Evolutionary conservation across 2,329 filamentous ascomycete genomes (phyloP).

Genomic region (Corinectria fuckeliana): DNA sequence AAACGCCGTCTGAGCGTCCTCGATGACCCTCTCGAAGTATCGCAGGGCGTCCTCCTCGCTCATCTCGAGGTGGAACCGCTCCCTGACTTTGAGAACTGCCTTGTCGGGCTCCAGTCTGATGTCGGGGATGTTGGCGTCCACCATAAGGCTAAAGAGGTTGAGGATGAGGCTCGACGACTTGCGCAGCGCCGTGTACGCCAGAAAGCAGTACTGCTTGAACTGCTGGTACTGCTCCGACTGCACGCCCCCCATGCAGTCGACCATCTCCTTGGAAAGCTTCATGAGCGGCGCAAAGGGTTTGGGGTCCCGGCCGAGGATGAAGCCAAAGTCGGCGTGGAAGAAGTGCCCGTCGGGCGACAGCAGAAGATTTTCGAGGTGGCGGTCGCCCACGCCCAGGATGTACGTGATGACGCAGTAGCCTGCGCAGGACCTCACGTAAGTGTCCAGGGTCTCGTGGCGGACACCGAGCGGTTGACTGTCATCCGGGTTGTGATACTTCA

Average conservation of each 20-base stretch:
- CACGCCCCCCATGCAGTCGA: constrained; percentile 94
- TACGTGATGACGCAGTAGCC: constrained; percentile 99
- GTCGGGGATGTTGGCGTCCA: constrained; percentile 95
- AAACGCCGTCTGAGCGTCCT: constrained; percentile 87
- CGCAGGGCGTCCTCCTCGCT: constrained; percentile 90
- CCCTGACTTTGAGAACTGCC: constrained; percentile 92
- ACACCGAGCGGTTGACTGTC: constrained; percentile 81
- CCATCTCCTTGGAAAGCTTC: constrained; percentile 98
- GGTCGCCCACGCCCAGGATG: constrained; percentile 92
- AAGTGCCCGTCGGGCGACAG: constrained; percentile 91
- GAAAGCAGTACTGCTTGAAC: constrained; percentile 96
- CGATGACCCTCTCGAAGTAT: constrained; percentile 87
- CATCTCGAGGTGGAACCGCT: constrained; percentile 90
- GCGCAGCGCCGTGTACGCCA: constrained; percentile 88
- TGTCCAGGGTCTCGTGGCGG: constrained; percentile 91
- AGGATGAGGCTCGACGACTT: constrained; percentile 91
- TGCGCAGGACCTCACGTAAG: constrained; percentile 92
- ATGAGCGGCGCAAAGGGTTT: constrained; percentile 97
- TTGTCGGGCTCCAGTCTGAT: constrained; percentile 92
- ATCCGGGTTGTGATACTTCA: constrained; percentile 90
- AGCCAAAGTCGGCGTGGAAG: constrained; percentile 98
- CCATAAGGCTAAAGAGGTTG: constrained; percentile 96
- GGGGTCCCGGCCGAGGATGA: constrained; percentile 94
- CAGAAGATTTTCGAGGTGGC: constrained; percentile 93
- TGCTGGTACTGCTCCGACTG: constrained; percentile 80